These are phyloP conservation scores for Trifolium dubium DNA, from an alignment of 306 rosid species.

Conservation along the genomic window DNA sequence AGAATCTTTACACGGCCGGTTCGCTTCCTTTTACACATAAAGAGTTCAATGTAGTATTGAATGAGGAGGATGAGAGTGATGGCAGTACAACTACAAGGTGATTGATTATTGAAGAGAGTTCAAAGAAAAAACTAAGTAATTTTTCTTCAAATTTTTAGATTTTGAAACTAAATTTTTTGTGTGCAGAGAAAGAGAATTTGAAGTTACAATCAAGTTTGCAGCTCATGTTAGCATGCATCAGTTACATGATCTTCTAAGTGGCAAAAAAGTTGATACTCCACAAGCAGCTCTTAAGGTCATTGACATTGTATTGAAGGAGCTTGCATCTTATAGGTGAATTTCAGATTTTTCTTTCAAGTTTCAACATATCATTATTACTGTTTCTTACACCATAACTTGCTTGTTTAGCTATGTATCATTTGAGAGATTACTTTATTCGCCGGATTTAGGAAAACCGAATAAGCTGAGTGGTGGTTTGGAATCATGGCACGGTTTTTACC, in stretches of 20 bases:
- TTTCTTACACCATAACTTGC: conserved; percentile 24
- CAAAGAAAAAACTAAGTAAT: neutral
- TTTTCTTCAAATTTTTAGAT: conserved; percentile 7
- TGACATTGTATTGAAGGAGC: conserved; percentile 53
- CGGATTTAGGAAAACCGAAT: conserved; percentile 50
- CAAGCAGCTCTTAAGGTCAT: conserved; percentile 49
- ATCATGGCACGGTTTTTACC: conserved; percentile 64
- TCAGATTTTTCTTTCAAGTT: neutral
- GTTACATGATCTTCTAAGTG: conserved; percentile 54
- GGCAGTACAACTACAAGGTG: conserved; percentile 41
- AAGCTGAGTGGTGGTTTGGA: conserved; percentile 58
- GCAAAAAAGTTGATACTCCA: conserved; percentile 51
- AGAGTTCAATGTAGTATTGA: conserved; percentile 43
- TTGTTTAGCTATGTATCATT: conserved; percentile 49
- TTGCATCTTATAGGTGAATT: conserved; percentile 52
- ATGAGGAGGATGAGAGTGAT: conserved; percentile 39
- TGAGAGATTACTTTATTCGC: conserved; percentile 53
- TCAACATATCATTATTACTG: neutral
- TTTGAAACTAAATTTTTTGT: conserved; percentile 6
- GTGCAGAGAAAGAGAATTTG: conserved; percentile 49
- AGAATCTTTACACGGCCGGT: conserved; percentile 57
- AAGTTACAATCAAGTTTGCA: conserved; percentile 48
- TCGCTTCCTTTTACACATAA: conserved; percentile 54
- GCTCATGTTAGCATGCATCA: conserved; percentile 54
- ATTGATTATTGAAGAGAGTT: conserved; percentile 8